Percentiles rank a stretch among this genome's conserved stretches.
Conservation (phyloP, 805 yeast species). For the Pichia paraexigua region DNA sequence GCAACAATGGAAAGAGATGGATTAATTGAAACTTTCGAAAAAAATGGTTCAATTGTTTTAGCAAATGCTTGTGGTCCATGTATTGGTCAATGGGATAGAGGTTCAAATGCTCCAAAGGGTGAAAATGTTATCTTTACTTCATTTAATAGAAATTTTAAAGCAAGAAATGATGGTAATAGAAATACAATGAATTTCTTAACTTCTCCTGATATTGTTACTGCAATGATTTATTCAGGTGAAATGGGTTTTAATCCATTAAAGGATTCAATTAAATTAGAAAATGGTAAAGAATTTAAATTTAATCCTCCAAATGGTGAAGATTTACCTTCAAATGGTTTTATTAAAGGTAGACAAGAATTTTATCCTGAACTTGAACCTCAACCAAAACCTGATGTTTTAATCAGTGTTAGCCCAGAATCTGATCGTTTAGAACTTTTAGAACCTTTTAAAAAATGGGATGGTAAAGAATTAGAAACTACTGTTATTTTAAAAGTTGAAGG, state of each 20-base stretch:
- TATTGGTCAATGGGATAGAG: constrained; percentile 98
- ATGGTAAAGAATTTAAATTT: constrained; percentile 87
- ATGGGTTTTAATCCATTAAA: constrained; percentile 94
- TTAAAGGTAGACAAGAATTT: constrained; percentile 62
- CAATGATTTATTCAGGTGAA: constrained; percentile 93
- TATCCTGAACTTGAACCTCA: constrained; percentile 51
- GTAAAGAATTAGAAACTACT: constrained; percentile 68
- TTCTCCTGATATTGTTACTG: constrained; percentile 93
- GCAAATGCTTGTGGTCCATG: constrained; percentile 99
- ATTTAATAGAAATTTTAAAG: constrained; percentile 96
- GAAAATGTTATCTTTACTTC: constrained; percentile 95
- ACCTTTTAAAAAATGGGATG: constrained; percentile 83
- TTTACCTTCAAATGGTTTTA: constrained; percentile 85
- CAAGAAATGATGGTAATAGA: constrained; percentile 98
- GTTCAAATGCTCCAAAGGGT: constrained; percentile 79
- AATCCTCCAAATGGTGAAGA: constrained; percentile 85
- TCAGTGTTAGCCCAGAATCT: constrained; percentile 67
- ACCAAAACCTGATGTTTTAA: constrained; percentile 43
- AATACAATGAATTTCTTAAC: constrained; percentile 95
- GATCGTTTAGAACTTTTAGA: constrained; percentile 87
- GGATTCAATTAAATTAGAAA: constrained; percentile 77
- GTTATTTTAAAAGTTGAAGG: constrained; percentile 91
- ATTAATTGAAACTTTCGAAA: constrained; percentile 76
- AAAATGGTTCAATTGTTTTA: constrained; percentile 87
- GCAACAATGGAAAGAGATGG: constrained; percentile 98